These are phyloP conservation scores for Pulveroboletus sp. DNA, from an alignment of 768 basidiomycete species.

Conservation along the genomic window DNA sequence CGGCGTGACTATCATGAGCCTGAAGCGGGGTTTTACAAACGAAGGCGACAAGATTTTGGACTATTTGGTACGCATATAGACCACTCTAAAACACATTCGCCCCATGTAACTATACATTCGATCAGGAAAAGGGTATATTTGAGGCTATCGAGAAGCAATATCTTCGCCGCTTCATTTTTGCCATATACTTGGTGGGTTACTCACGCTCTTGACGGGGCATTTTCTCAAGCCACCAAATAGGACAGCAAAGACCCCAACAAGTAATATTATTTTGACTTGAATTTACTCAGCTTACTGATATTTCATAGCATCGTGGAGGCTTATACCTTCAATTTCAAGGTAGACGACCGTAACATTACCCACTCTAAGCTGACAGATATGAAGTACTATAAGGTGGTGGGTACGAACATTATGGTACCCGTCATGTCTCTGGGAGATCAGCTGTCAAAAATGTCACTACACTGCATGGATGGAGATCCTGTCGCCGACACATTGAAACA, in stretches of 20 bases:
- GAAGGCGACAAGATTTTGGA: constrained; percentile 82
- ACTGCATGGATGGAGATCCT: constrained; percentile 45
- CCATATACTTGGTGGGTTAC: constrained; percentile 66
- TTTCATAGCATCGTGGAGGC: constrained; percentile 71
- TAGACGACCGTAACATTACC: constrained; percentile 22
- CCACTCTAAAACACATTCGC: constrained; percentile 4
- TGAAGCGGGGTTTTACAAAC: constrained; percentile 72
- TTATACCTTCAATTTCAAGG: constrained; percentile 84
- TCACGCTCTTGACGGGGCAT: background rate
- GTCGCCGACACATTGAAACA: constrained; percentile 52
- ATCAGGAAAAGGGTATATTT: constrained; percentile 80
- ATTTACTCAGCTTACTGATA: constrained; percentile 10
- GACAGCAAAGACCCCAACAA: constrained; percentile 84
- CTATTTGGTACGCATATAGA: constrained; percentile 56
- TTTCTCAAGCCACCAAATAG: constrained; percentile 34
- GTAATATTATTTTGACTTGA: constrained; percentile 34
- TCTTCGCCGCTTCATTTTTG: constrained; percentile 80
- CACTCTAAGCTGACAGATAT: constrained; percentile 3
- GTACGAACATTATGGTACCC: constrained; percentile 55
- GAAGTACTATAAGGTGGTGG: constrained; percentile 68
- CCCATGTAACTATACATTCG: constrained; percentile 4
- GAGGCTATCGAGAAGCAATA: constrained; percentile 83
- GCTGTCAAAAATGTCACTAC: constrained; percentile 46
- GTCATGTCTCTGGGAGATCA: constrained; percentile 70
- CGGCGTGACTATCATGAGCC: constrained; percentile 66